Evolutionary conservation across 345 rosid species (phyloP), one percentile per base, ranked within the genome.

Genomic region (Hibiscus trionum): DNA sequence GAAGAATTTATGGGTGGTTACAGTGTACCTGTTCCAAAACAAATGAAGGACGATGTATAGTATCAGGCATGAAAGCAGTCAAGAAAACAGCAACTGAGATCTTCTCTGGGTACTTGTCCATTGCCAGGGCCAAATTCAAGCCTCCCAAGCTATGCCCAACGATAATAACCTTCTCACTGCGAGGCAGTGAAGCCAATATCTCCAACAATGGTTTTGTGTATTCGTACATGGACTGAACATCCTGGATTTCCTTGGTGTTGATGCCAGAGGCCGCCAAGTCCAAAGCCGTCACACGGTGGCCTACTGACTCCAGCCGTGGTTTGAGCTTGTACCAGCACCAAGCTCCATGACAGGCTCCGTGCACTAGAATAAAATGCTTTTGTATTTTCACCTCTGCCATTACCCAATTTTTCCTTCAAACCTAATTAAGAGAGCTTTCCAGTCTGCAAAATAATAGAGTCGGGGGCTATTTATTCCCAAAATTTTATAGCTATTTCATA

Each of bases 101-200:
- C 78, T 84, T 84, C 4, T 73, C 62, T 0, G 83, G 77, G 62
- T 81, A 87, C 69, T 47, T 75, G 1, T 85, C 88, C 67, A 78
- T 76, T 0, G 88, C 87, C 1, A 84, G 74, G 7, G 90, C 88
- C 80, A 86, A 57, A 69, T 19, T 82, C 79, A 83, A 10, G n/a
- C 97, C 97, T 19, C 89, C 93, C 2, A 84, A 72, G 75, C 97
- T 88, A 76, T 88, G 97, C 9, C 89, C 97, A 3, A 88, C 89
- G 11, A 91, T 83, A 11, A 88, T 79, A 53, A 81, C 88, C 74
- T 76, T 84, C 53, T 86, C 91, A 57, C 59, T 66, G 3, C 56
- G 14, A 55, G 83, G 79, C 42, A 81, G 75, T 1, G 81, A 52
- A 9, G 66, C 75, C 77, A 90, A 50, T n/a, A 80, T 7, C 57